Conservation (phyloP, 495 filamentous ascomycete species). For the Amniculicola lignicola region DNA sequence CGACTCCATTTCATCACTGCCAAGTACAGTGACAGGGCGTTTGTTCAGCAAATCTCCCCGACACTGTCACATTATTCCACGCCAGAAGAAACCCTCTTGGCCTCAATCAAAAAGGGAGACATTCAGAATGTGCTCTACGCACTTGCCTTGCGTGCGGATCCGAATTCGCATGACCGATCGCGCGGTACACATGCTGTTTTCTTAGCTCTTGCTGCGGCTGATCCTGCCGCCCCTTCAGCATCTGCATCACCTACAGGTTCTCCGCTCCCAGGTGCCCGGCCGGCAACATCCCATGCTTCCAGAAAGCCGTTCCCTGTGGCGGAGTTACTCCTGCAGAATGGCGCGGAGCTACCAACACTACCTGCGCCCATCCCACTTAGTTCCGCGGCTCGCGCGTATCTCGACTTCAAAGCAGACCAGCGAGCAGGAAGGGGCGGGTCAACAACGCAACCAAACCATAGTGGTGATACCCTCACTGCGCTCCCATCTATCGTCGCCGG, state of each 20-base stretch:
- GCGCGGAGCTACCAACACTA: constrained; percentile 74
- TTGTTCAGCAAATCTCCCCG: constrained; percentile 72
- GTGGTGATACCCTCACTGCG: constrained; percentile 34
- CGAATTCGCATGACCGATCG: constrained; percentile 82
- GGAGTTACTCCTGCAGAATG: constrained; percentile 91
- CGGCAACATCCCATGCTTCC: constrained; percentile 39
- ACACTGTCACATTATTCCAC: constrained; percentile 73
- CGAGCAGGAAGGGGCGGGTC: constrained; percentile 31
- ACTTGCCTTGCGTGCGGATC: constrained; percentile 79
- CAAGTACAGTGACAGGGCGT: constrained; percentile 86
- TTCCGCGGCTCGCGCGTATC: constrained; percentile 70
- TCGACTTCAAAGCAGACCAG: constrained; percentile 70
- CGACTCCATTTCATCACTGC: constrained; percentile 87
- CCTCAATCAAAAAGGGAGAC: constrained; percentile 90
- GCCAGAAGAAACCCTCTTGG: constrained; percentile 86
- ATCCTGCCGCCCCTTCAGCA: constrained; percentile 70
- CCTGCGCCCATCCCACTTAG: constrained; percentile 75
- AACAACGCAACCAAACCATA: constrained; percentile 3
- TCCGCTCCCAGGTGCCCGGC: constrained; percentile 38
- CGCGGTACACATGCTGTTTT: constrained; percentile 84
- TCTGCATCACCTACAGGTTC: constrained; percentile 42
- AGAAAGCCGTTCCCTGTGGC: constrained; percentile 74
- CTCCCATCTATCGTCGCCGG: constrained; percentile 36
- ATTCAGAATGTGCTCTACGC: constrained; percentile 89
- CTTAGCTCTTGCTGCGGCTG: constrained; percentile 89